Conservation (phyloP, 2,329 filamentous ascomycete genomes). For the Chrysosporium queenslandicum region DNA sequence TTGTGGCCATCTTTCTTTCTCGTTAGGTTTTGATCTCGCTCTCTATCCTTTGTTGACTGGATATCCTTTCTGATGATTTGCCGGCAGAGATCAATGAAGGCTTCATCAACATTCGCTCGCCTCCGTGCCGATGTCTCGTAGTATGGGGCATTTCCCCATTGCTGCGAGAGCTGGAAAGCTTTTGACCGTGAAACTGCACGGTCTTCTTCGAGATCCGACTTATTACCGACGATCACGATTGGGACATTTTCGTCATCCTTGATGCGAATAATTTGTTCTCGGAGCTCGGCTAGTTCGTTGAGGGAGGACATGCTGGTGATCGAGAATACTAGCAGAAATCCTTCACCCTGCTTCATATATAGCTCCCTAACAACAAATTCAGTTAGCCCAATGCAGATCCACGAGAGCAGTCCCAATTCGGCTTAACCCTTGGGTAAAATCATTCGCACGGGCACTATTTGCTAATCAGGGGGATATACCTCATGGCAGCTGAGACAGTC, state of each 20-base stretch:
- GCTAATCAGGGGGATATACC: constrained; percentile 33
- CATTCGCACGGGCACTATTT: neutral
- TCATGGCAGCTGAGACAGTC: constrained; percentile 44
- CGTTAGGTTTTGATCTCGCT: constrained; percentile 24
- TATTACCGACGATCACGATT: constrained; percentile 87
- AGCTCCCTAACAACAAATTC: constrained; percentile 48
- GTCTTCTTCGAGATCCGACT: constrained; percentile 80
- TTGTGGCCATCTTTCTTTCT: constrained; percentile 28
- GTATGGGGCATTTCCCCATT: constrained; percentile 77
- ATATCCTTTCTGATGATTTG: constrained; percentile 68
- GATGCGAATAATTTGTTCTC: constrained; percentile 82
- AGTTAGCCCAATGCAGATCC: neutral
- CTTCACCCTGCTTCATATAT: constrained; percentile 89
- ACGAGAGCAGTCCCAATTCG: too few relatives aligned
- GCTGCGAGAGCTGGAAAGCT: constrained; percentile 75
- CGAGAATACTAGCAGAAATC: constrained; percentile 84
- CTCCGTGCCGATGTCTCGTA: constrained; percentile 81
- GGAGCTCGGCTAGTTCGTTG: constrained; percentile 66
- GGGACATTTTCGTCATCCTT: constrained; percentile 79
- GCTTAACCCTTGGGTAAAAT: neutral
- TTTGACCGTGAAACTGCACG: constrained; percentile 65
- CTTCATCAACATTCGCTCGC: constrained; percentile 79
- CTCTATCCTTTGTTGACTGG: constrained; percentile 28
- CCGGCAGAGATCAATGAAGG: constrained; percentile 73
- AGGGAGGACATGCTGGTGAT: constrained; percentile 80